phyloP scores from a whole-genome alignment of 257 asterid genomes.

The Gentiana macrophylla region DNA sequence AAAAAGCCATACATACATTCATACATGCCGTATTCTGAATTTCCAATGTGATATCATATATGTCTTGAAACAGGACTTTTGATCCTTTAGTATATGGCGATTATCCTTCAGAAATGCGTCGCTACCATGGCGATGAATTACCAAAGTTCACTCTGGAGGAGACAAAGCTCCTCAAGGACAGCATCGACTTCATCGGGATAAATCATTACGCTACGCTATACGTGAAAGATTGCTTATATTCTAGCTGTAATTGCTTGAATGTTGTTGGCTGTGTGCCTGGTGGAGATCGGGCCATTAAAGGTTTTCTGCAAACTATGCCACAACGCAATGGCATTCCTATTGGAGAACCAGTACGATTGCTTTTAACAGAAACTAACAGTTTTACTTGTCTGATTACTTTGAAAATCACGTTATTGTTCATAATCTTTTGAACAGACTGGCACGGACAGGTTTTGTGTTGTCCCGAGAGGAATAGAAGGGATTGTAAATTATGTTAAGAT shows the following conservation, averaged over 20 bases:
- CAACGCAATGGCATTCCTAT: slow-evolving; percentile 50
- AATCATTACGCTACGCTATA: slow-evolving; percentile 63
- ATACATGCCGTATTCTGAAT: background rate
- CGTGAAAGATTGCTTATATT: slow-evolving; percentile 52
- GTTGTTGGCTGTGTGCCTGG: slow-evolving; percentile 30
- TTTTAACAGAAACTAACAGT: background rate
- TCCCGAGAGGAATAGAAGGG: slow-evolving; percentile 62
- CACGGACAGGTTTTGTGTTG: slow-evolving; percentile 35
- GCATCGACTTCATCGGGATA: slow-evolving; percentile 70
- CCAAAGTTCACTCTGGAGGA: slow-evolving; percentile 57
- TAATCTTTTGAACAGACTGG: slow-evolving; percentile 39
- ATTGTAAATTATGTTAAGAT: slow-evolving; percentile 39
- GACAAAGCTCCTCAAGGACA: slow-evolving; percentile 28
- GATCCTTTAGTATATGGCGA: slow-evolving; percentile 69
- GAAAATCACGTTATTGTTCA: no score
- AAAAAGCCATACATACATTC: no score
- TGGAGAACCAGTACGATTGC: slow-evolving; percentile 54
- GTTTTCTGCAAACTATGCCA: slow-evolving; percentile 32
- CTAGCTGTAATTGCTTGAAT: slow-evolving; percentile 36
- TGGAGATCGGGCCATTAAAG: slow-evolving; percentile 43
- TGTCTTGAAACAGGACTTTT: slow-evolving; percentile 30
- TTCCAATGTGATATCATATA: background rate
- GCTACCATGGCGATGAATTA: slow-evolving; percentile 31
- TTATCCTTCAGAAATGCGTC: slow-evolving; percentile 70
- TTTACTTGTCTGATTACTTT: no score